Evolutionary conservation across 2,329 filamentous ascomycete species (phyloP).

Genomic region (Cytospora chrysosperma): DNA sequence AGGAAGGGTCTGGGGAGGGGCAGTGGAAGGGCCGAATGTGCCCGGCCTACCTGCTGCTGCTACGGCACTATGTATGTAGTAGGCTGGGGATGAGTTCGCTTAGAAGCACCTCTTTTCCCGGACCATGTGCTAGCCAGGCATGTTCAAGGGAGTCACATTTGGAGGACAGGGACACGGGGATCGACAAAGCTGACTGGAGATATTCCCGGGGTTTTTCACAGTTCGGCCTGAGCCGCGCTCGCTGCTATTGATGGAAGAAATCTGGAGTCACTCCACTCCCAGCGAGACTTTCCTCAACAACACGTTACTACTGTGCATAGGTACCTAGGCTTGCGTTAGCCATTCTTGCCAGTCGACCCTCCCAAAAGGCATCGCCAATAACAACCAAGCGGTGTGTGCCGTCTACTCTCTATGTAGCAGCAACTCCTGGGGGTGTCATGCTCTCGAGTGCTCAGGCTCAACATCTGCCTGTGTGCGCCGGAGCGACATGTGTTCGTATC

Average conservation of each 20-base stretch:
- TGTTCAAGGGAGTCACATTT: background rate
- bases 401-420: too few species aligned
- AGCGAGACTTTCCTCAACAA: slow-evolving; percentile 18
- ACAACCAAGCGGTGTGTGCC: slow-evolving; percentile 5
- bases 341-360: slow-evolving; percentile 2
- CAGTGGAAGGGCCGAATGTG: slow-evolving; percentile 11
- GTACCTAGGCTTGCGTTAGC: slow-evolving; percentile 1
- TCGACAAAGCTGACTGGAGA: slow-evolving; percentile 2
- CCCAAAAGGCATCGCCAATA: slow-evolving; percentile 5
- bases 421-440: slow-evolving; percentile 14
- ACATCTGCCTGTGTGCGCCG: slow-evolving; percentile 1
- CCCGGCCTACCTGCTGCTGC: too few species aligned
- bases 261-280: slow-evolving; percentile 24
- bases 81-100: background rate
- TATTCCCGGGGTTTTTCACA: slow-evolving; percentile 3
- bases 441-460: background rate
- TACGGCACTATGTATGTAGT: too few species aligned
- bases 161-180: background rate
- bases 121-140: background rate
- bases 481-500: slow-evolving; percentile 12
- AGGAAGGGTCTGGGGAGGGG: too few species aligned
- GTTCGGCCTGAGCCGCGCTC: slow-evolving; percentile 4
- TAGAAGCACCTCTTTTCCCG: background rate
- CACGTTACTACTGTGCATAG: slow-evolving; percentile 23
- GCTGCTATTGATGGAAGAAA: slow-evolving; percentile 25